Conservation (phyloP, 768 basidiomycete species). For the Leucogyrophana mollusca region DNA sequence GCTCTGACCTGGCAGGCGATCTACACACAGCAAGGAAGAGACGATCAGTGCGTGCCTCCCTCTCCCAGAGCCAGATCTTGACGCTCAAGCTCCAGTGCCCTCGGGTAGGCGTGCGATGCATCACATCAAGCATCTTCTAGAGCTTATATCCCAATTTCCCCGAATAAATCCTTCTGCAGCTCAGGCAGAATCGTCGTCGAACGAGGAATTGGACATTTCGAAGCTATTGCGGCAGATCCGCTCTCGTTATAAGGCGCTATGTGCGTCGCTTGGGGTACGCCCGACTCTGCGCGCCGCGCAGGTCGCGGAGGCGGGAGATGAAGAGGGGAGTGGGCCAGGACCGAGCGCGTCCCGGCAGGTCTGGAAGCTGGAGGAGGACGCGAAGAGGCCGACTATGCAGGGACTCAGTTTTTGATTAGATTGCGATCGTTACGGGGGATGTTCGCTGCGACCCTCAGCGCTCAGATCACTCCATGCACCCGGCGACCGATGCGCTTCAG, state of each 20-base stretch:
- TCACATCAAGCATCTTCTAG: slow-evolving; percentile 69
- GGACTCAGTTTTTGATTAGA: slow-evolving; percentile 16
- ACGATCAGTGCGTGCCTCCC: slow-evolving; percentile 47
- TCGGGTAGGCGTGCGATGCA: slow-evolving; percentile 50
- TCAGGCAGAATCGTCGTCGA: slow-evolving; percentile 31
- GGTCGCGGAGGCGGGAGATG: neutral
- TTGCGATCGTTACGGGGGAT: too few species aligned
- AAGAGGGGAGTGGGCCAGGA: slow-evolving; percentile 2
- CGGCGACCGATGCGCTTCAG: too few species aligned
- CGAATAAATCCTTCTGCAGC: slow-evolving; percentile 62
- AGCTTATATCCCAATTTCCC: slow-evolving; percentile 75
- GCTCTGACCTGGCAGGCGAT: slow-evolving; percentile 69
- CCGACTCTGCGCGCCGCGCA: slow-evolving; percentile 37
- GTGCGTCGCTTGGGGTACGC: slow-evolving; percentile 73
- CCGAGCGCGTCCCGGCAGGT: slow-evolving; percentile 3
- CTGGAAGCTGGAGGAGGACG: slow-evolving; percentile 11
- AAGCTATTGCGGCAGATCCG: slow-evolving; percentile 82
- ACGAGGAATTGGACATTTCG: slow-evolving; percentile 62
- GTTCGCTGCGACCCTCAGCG: too few species aligned
- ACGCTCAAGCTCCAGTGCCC: neutral
- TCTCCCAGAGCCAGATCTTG: neutral
- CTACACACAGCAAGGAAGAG: slow-evolving; percentile 36
- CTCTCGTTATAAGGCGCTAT: slow-evolving; percentile 84
- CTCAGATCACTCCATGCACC: too few species aligned
- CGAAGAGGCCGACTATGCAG: slow-evolving; percentile 12